Evolutionary conservation across 441 rosid genomes (phyloP), one percentile per base, ranked within the genome.

Genomic region (Cnidoscolus chayamansa): DNA sequence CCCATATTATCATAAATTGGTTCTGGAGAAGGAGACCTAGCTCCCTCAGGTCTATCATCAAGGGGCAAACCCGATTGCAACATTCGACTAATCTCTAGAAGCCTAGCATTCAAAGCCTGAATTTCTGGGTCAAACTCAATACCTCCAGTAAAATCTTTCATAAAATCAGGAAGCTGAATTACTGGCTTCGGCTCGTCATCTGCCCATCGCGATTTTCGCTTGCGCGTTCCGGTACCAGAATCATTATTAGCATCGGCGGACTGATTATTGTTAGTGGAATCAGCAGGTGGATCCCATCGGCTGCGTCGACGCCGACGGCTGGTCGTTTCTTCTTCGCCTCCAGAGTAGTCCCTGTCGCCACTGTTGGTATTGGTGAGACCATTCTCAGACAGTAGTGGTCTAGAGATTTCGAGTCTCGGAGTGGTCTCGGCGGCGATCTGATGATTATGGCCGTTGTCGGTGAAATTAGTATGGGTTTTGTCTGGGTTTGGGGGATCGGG

Each of bases 11-110:
- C 99, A 75, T 95, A 95, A 4, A 95, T 77, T 0, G 98, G 99
- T 72, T 95, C 97, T 0, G 98, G 99, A 1, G 99, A 95, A 59
- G 99, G 99, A 48, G 96, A 93, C 82, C 99, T 82, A 9, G 90
- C 90, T 3, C 99, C 98, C 73, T 93, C 97, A 0, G 92, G 94
- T 73, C 91, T 83, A 82, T 91, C 96, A 79, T 88, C 98, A 12
- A 93, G 86, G 69, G 90, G 86, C 86, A 89, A 66, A 67, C 94
- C 94, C 43, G 96, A 87, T 73, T 89, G 94, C 75, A 93, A 66
- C 84, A 91, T 80, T 71, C 97, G 80, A 73, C 92, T 91, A 67
- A 93, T 91, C 81, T 95, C 94, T 31, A 93, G 78, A 17, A 90
- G 71, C 76, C 97, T 86, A 81, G 95, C 87, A 76, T 95, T 95